Evolutionary conservation across 768 basidiomycete genomes (phyloP).

Genomic region (Suillus paluster): DNA sequence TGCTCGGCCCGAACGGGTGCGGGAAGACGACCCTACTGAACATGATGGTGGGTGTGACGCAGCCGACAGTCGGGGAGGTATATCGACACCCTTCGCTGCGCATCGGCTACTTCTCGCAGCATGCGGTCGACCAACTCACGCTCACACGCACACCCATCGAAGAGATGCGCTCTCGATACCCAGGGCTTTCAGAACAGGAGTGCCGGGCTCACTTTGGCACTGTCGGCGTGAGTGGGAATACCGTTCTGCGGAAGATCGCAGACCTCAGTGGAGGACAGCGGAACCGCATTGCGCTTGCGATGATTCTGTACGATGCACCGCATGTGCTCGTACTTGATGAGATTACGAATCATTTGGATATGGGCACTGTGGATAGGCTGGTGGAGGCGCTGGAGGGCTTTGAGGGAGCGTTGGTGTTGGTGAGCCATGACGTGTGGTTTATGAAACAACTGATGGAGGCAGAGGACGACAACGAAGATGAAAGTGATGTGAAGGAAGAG

Average conservation of each 20-base stretch:
- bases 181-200: constrained; percentile 34
- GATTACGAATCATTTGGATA: constrained; percentile 72
- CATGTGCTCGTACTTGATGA: constrained; percentile 62
- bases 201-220: constrained; percentile 26
- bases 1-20: constrained; percentile 42
- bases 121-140: constrained; percentile 58
- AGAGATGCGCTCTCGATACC: constrained; percentile 29
- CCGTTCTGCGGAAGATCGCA: constrained; percentile 23
- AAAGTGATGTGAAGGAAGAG: constrained; percentile 23
- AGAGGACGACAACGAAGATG: constrained; percentile 24
- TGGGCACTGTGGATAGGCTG: constrained; percentile 59
- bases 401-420: constrained; percentile 60
- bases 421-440: constrained; percentile 62
- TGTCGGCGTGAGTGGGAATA: constrained; percentile 15
- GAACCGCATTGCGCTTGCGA: constrained; percentile 56
- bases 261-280: constrained; percentile 22
- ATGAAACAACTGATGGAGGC: constrained; percentile 26
- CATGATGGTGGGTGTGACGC: constrained; percentile 43
- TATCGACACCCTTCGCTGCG: constrained; percentile 54
- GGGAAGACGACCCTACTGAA: constrained; percentile 60
- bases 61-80: constrained; percentile 51
- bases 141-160: constrained; percentile 26
- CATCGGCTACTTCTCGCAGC: constrained; percentile 67
- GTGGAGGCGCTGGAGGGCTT: constrained; percentile 54
- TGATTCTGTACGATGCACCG: constrained; percentile 55